Evolutionary conservation across 164 flowering plant species (phyloP).

Genomic region (Nelumbo lutea): DNA sequence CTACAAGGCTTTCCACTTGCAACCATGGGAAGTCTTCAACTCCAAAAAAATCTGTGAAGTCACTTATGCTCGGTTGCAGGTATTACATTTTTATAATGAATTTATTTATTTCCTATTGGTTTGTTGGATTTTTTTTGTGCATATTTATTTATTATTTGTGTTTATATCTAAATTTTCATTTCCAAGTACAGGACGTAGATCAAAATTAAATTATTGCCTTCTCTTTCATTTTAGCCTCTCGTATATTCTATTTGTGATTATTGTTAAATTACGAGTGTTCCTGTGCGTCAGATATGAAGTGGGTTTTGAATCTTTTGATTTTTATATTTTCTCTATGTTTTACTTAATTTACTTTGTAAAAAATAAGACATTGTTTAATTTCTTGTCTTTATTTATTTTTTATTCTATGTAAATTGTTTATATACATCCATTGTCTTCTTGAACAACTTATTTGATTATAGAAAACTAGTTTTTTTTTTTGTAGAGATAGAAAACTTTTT

Average conservation of each 20-base stretch:
- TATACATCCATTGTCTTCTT: too few relatives aligned
- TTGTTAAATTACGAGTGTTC: neutral
- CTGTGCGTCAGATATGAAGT: neutral
- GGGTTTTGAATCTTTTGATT: neutral
- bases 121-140: too few relatives aligned
- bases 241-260: neutral
- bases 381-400: too few relatives aligned
- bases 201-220: neutral
- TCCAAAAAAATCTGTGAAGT: conserved; percentile 85
- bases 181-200: too few relatives aligned
- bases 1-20: conserved; percentile 77
- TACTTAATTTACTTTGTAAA: too few relatives aligned
- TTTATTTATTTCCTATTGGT: neutral
- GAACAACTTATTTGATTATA: neutral
- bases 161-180: too few relatives aligned
- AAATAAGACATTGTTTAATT: too few relatives aligned
- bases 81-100: conserved; percentile 7
- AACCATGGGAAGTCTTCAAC: conserved; percentile 91
- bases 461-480: neutral
- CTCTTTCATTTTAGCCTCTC: neutral
- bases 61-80: conserved; percentile 92
- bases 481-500: too few relatives aligned
- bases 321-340: neutral
- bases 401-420: too few relatives aligned
- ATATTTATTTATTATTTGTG: neutral